phyloP scores from a whole-genome alignment of 148 eudicot genomes.

The Chenopodium formosanum region DNA sequence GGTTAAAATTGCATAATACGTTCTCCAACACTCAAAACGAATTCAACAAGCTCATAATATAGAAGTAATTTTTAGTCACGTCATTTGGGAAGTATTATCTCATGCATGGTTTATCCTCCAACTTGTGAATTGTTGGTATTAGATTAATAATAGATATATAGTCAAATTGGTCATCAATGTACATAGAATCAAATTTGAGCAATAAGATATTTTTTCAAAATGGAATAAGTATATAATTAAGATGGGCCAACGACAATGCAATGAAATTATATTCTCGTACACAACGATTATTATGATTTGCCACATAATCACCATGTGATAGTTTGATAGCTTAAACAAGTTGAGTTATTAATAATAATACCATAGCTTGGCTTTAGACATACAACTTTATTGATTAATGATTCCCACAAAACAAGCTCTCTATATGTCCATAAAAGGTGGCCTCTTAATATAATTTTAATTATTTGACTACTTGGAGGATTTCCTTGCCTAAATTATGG shows the following conservation, averaged over 20 bases:
- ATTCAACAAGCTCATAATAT: too few species aligned
- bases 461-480: constrained; percentile 3
- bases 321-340: constrained; percentile 13
- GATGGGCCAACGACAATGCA: neutral
- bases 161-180: too few species aligned
- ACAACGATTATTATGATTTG: constrained; percentile 1
- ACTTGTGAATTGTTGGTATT: too few species aligned
- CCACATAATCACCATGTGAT: constrained; percentile 27
- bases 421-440: neutral
- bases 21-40: too few species aligned
- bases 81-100: too few species aligned
- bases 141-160: too few species aligned
- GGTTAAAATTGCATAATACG: too few species aligned
- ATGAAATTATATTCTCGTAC: neutral
- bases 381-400: constrained; percentile 20
- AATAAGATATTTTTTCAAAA: neutral
- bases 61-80: too few species aligned
- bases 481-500: constrained; percentile 23
- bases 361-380: constrained; percentile 8
- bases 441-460: neutral
- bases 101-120: too few species aligned
- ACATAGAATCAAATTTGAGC: neutral
- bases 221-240: neutral
- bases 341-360: constrained; percentile 8
- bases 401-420: constrained; percentile 10